Evolutionary conservation across 2,329 filamentous ascomycete species (phyloP).

Genomic region (Dactylellina leptospora): DNA sequence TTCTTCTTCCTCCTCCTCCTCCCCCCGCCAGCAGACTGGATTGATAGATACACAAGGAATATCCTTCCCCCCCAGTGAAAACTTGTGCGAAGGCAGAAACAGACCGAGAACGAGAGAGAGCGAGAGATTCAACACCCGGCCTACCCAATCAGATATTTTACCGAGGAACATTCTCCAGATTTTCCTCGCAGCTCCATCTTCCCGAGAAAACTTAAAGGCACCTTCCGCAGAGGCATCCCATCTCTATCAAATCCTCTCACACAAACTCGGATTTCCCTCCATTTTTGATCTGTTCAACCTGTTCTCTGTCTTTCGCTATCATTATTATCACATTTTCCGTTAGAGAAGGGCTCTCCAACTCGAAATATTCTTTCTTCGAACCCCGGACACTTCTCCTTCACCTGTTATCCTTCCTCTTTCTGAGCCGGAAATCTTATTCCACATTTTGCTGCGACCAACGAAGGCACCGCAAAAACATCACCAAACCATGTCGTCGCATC

Average conservation of each 20-base stretch:
- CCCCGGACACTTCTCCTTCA: background rate
- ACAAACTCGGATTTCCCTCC: conserved; percentile 19
- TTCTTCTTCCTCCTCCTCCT: too few species aligned
- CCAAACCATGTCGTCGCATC: conserved; percentile 39
- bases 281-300: background rate
- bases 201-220: conserved; percentile 41
- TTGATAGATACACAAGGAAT: too few species aligned
- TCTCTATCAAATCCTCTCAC: conserved; percentile 45
- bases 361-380: background rate
- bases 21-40: too few species aligned
- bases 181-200: conserved; percentile 30
- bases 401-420: background rate
- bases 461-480: conserved; percentile 1
- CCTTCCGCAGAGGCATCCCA: conserved; percentile 32
- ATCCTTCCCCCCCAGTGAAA: too few species aligned
- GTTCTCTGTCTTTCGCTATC: background rate
- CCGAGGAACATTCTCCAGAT: conserved; percentile 53
- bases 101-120: conserved; percentile 16
- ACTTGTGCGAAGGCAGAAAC: conserved; percentile 1
- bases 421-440: background rate
- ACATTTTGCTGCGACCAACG: background rate
- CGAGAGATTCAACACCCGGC: background rate
- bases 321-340: background rate
- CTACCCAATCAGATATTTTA: conserved; percentile 53
- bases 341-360: background rate